Conservation (phyloP, 176 grass and related monocot genomes). For the Leersia perrieri region DNA sequence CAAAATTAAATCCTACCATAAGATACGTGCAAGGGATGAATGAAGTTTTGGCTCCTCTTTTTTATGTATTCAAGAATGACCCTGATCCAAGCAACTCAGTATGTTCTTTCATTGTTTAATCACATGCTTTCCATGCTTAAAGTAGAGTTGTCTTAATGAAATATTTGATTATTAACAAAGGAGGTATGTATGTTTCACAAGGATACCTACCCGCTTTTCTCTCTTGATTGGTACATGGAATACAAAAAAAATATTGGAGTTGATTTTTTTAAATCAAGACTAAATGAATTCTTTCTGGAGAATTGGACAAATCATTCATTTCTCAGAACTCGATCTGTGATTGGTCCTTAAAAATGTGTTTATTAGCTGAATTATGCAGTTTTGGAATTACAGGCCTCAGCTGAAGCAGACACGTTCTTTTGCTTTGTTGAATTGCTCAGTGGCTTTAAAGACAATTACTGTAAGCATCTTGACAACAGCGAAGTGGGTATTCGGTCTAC, state of each 20-base stretch:
- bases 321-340: constrained; percentile 8
- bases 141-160: neutral
- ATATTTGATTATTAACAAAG: neutral
- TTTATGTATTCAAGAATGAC: constrained; percentile 72
- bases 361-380: neutral
- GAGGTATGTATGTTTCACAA: neutral
- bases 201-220: neutral
- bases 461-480: constrained; percentile 88
- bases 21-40: constrained; percentile 99
- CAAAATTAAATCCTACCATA: constrained; percentile 86
- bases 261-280: neutral
- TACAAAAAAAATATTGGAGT: neutral
- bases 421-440: constrained; percentile 84
- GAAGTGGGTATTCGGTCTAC: constrained; percentile 69
- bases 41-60: constrained; percentile 91
- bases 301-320: neutral
- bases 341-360: constrained; percentile 19
- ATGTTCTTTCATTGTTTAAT: constrained; percentile 20
- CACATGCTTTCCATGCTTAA: neutral
- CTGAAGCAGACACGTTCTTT: constrained; percentile 83
- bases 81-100: constrained; percentile 55
- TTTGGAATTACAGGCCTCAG: constrained; percentile 40
- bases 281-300: neutral
- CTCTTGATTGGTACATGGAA: neutral
- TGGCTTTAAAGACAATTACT: constrained; percentile 84